Base-by-base conservation (phyloP, 2,329 filamentous ascomycete species). In the Amesomyces nigricolor region DNA sequence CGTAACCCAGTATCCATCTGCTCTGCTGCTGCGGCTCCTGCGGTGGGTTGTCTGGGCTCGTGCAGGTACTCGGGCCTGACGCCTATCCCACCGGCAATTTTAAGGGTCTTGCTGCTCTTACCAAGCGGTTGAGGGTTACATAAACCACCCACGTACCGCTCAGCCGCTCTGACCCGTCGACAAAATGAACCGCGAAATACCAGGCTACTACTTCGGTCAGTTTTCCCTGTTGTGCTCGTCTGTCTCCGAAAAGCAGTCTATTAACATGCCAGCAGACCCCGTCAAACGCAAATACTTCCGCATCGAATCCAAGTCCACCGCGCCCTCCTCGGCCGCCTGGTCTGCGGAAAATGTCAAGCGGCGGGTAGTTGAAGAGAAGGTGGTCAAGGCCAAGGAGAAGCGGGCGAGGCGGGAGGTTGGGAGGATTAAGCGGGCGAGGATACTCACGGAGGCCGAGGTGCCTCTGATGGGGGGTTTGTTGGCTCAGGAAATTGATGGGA, bases 211-310 rank as follows among this genome's bases (percentile, higher is more conserved):
- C 19, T 63, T 59, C 37, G 61, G 61, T 61, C 13, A n/a, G 56
- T 50, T 19, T 40, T 19, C 32, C 13, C 17, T 29, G 3, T 35
- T 7, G 4, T 29, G 17, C 16, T 4, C 37, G 4, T 8, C 5
- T n/a, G 22, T n/a, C 17, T 29, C 22, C 3, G 22, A 26, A 4
- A 26, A 6, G 6, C 17, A 5, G 5, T 38, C 7, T 16, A 26
- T 14, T 10, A 1, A 26, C 5, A n/a, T 22, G 29, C 9, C 8
- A 6, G 19, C 29, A 83, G 81, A 84, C 58, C 50, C 68, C 13
- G 75, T 76, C 43, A 87, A 82, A 67, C 78, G 77, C 38, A 85
- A 81, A 60, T 89, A 88, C 64, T 89, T 88, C 69, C 85, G 82
- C 63, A 79, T 88, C 48, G 80, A 86, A 65, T 78, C 75, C 45